Evolutionary conservation across 2,329 filamentous ascomycete genomes (phyloP).

Genomic region (Penicillium verrucosum): DNA sequence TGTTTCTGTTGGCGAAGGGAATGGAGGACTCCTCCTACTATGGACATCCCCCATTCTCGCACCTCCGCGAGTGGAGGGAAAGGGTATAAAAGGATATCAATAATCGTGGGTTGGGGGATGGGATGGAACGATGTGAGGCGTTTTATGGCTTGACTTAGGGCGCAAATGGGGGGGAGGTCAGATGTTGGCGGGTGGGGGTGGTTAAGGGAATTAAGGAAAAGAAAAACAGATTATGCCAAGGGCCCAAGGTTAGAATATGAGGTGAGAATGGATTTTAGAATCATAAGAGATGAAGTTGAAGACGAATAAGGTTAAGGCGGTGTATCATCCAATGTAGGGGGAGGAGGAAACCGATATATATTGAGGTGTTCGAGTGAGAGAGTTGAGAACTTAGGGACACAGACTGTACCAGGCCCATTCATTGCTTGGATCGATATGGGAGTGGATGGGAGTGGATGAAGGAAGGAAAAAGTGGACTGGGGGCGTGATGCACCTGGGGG

Average conservation of each 20-base stretch:
- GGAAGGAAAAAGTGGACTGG: slow-evolving; percentile 19
- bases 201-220: background rate
- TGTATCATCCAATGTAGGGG: slow-evolving; percentile 3
- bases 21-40: slow-evolving; percentile 40
- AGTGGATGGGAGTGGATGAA: slow-evolving; percentile 16
- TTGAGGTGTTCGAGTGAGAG: background rate
- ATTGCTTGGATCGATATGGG: slow-evolving; percentile 24
- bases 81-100: slow-evolving; percentile 30
- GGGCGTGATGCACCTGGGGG: slow-evolving; percentile 23
- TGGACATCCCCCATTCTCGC: slow-evolving; percentile 36
- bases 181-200: background rate
- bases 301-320: slow-evolving; percentile 16
- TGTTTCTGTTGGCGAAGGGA: slow-evolving; percentile 40
- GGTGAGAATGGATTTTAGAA: slow-evolving; percentile 9
- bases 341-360: background rate
- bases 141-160: slow-evolving; percentile 34
- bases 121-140: slow-evolving; percentile 26
- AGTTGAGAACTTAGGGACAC: slow-evolving; percentile 10
- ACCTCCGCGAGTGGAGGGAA: slow-evolving; percentile 30
- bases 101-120: slow-evolving; percentile 23
- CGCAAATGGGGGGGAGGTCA: slow-evolving; percentile 1
- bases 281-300: background rate
- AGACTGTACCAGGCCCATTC: slow-evolving; percentile 13
- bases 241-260: slow-evolving; percentile 2
- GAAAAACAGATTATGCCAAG: slow-evolving; percentile 2